phyloP scores from a whole-genome alignment of 2,329 filamentous ascomycete genomes.

The Microsporum canis region DNA sequence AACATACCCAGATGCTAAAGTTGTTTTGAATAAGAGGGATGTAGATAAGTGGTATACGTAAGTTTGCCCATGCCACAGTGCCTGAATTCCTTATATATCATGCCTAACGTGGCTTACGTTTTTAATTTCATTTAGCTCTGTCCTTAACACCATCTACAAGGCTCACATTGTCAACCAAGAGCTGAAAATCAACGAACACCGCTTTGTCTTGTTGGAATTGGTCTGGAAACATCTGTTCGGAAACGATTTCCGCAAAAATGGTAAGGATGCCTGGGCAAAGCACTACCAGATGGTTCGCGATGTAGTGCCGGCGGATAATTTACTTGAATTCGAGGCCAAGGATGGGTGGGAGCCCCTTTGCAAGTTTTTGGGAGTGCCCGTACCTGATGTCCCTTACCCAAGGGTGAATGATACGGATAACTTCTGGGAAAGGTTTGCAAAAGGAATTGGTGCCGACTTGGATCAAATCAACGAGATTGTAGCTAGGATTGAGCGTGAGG shows the following conservation, averaged over 20 bases:
- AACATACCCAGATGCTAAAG: slow-evolving; percentile 61
- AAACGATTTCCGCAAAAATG: slow-evolving; percentile 52
- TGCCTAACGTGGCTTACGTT: background rate
- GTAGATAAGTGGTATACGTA: slow-evolving; percentile 48
- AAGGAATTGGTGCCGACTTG: background rate
- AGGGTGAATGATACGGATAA: slow-evolving; percentile 18
- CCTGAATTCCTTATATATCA: background rate
- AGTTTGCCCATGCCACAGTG: background rate
- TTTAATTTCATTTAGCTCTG: background rate
- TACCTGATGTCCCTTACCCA: slow-evolving; percentile 28
- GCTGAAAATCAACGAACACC: background rate
- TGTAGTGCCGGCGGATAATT: slow-evolving; percentile 38
- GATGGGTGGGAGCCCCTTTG: slow-evolving; percentile 41
- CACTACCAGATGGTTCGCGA: slow-evolving; percentile 44
- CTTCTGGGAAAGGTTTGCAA: background rate
- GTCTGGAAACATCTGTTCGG: background rate
- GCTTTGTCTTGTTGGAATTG: background rate
- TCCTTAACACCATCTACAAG: slow-evolving; percentile 2
- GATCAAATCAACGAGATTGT: background rate
- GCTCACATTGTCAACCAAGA: background rate
- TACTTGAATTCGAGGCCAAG: slow-evolving; percentile 44
- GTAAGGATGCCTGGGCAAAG: slow-evolving; percentile 50
- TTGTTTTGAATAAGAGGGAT: slow-evolving; percentile 56
- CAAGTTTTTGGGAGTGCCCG: slow-evolving; percentile 28
- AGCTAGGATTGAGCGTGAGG: background rate